Evolutionary conservation across 1,284 basidiomycete species (phyloP), one percentile per base, ranked within the genome.

Genomic region (Entoloma clypeatum): DNA sequence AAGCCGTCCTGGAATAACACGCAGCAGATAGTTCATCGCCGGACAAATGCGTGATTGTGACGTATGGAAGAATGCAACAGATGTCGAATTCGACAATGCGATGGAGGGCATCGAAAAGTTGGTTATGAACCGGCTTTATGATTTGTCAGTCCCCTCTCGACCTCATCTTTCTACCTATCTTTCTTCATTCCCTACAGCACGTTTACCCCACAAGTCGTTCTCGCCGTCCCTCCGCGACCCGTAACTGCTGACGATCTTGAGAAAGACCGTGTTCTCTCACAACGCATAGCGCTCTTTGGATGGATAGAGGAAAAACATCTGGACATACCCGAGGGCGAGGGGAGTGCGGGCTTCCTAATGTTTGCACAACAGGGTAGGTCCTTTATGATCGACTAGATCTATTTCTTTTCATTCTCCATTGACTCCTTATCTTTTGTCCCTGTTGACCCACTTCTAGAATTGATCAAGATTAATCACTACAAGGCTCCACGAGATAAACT

Each of bases 81-180:
- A 90, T 17, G 68, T 69, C 3, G 94, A 99, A 60, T 97, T 99
- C 54, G 96, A 98, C 46, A 94, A 97, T 54, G 92, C 94, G 0
- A 81, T 92, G 68, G 95, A 99, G 66, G 94, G 93, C 38, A 98
- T 99, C 92, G 95, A 99, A 74, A 99, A 99, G 65, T 78, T 99
- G 7, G 92, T 99, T 54, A 99, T 99, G 96, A 99, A 99, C 57
- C 74, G 94, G 36, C 69, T 98, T 41, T 98, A 96, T 63, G 92
- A 91, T 51, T 92, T 86, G 90, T 92, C 55, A 55, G 84, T 70
- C 32, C 43, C 48, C 32, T 21, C 43, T 48, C 39, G 24, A 23
- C 25, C 14, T 48, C 27, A 7, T 26, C 35, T 28, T 25, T 23
- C 25, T 43, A 26, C 34, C 39, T 32, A 40, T 51, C 34, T 45